Evolutionary conservation across 2,329 filamentous ascomycete species (phyloP).

Genomic region (Fusarium pseudograminearum): DNA sequence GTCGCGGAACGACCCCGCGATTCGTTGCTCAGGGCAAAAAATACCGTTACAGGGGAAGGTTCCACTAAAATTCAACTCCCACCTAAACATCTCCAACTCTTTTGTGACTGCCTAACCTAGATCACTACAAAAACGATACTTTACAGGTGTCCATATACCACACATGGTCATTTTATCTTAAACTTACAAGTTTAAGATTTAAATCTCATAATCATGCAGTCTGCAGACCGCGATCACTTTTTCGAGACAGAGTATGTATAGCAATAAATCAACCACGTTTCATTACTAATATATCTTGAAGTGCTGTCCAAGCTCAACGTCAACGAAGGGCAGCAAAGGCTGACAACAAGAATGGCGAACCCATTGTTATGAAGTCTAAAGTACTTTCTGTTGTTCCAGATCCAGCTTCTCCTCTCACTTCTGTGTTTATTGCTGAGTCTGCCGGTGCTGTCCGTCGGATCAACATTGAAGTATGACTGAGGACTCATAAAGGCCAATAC

Average conservation of each 20-base stretch:
- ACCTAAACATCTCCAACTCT: slow-evolving; percentile 20
- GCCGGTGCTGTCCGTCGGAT: slow-evolving; percentile 82
- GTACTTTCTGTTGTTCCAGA: slow-evolving; percentile 80
- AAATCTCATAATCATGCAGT: slow-evolving; percentile 65
- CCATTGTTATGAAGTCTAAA: slow-evolving; percentile 85
- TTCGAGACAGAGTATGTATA: slow-evolving; percentile 87
- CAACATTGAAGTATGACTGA: slow-evolving; percentile 73
- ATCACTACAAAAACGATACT: slow-evolving; percentile 5
- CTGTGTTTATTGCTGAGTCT: slow-evolving; percentile 86
- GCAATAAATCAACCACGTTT: not conserved
- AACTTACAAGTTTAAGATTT: no score
- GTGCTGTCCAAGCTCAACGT: slow-evolving; percentile 62
- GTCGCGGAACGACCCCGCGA: slow-evolving; percentile 48
- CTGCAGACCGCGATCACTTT: slow-evolving; percentile 82
- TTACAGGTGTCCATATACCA: not conserved
- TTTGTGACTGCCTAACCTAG: slow-evolving; percentile 34
- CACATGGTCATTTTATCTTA: not conserved
- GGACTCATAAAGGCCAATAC: not conserved
- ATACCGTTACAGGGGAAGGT: slow-evolving; percentile 17
- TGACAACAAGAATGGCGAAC: slow-evolving; percentile 83
- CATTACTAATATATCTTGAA: slow-evolving; percentile 43
- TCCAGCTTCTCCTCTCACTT: slow-evolving; percentile 67
- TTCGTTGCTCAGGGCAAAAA: slow-evolving; percentile 15
- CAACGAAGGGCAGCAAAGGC: slow-evolving; percentile 76
- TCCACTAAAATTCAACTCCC: slow-evolving; percentile 38